Percentiles rank a stretch among this genome's conserved stretches.
Evolutionary conservation across 2,329 filamentous ascomycete genomes (phyloP).

Genomic region (Chaetomium strumarium): DNA sequence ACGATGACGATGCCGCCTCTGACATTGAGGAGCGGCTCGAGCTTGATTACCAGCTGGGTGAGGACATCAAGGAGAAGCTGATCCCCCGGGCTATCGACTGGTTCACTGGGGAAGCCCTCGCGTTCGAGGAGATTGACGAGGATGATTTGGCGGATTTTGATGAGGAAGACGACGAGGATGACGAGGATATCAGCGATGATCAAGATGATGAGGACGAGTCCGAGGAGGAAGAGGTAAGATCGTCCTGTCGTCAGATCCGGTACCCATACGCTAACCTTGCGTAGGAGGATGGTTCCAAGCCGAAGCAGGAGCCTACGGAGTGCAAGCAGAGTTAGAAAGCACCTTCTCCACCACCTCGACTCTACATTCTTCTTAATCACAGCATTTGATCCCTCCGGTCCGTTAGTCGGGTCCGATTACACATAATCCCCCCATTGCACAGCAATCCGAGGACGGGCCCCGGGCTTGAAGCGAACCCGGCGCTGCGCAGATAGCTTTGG

Average conservation of each 20-base stretch:
- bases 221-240: constrained; percentile 63
- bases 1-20: constrained; percentile 67
- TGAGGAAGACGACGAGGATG: constrained; percentile 89
- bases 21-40: constrained; percentile 98
- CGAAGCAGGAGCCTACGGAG: constrained; percentile 89
- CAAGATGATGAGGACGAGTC: constrained; percentile 73
- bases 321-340: constrained; percentile 83
- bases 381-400: constrained; percentile 9
- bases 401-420: constrained; percentile 7
- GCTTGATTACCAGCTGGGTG: constrained; percentile 96
- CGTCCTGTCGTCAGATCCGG: background rate
- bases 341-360: background rate
- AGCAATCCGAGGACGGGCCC: constrained; percentile 8
- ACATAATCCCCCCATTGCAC: constrained; percentile 12
- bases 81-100: constrained; percentile 98
- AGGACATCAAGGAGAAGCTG: constrained; percentile 99
- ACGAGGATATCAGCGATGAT: constrained; percentile 79
- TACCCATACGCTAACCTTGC: constrained; percentile 11
- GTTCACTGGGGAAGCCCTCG: constrained; percentile 97
- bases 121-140: constrained; percentile 85
- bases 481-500: constrained; percentile 11
- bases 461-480: constrained; percentile 9
- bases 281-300: constrained; percentile 81
- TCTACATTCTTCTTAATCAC: constrained; percentile 14
- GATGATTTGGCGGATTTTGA: constrained; percentile 86